Conservation (phyloP, 345 rosid species). For the Laguncularia racemosa region DNA sequence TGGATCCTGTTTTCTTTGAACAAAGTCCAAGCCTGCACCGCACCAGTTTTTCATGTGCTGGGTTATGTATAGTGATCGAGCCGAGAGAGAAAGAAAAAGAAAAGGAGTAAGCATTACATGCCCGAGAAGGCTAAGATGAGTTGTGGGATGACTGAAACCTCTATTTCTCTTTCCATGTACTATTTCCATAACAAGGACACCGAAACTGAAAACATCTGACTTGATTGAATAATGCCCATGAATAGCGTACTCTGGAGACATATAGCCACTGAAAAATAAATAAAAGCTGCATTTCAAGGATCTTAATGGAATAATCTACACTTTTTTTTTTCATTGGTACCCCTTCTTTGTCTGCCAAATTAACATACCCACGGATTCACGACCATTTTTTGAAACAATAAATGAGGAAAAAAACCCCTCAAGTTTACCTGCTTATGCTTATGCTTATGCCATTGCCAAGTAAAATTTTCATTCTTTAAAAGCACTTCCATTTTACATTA, state of each 20-base stretch:
- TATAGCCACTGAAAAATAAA: slow-evolving; percentile 22
- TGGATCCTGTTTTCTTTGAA: neutral
- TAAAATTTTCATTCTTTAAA: too few relatives aligned
- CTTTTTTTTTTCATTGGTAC: slow-evolving; percentile 1
- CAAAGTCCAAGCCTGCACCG: slow-evolving; percentile 11
- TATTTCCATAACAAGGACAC: slow-evolving; percentile 25
- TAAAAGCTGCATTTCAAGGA: neutral
- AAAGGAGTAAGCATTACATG: neutral
- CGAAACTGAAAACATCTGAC: slow-evolving; percentile 29
- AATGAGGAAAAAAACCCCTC: too few relatives aligned
- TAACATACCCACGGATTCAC: too few relatives aligned
- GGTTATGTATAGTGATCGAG: too few relatives aligned
- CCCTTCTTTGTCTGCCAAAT: slow-evolving; percentile 2
- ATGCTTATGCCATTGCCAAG: too few relatives aligned
- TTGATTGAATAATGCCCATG: slow-evolving; percentile 18
- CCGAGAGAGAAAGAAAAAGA: too few relatives aligned
- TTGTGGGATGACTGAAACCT: slow-evolving; percentile 10
- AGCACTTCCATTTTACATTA: too few relatives aligned
- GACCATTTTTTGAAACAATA: too few relatives aligned
- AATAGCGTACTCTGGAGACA: slow-evolving; percentile 25
- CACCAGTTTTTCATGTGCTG: neutral
- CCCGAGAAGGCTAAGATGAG: slow-evolving; percentile 7
- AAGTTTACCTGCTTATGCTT: too few relatives aligned
- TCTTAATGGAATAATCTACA: too few relatives aligned
- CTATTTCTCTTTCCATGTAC: slow-evolving; percentile 21